Base-by-base conservation (phyloP, 371 early-diverging fungal genomes). In the Haplosporangium sp. region DNA sequence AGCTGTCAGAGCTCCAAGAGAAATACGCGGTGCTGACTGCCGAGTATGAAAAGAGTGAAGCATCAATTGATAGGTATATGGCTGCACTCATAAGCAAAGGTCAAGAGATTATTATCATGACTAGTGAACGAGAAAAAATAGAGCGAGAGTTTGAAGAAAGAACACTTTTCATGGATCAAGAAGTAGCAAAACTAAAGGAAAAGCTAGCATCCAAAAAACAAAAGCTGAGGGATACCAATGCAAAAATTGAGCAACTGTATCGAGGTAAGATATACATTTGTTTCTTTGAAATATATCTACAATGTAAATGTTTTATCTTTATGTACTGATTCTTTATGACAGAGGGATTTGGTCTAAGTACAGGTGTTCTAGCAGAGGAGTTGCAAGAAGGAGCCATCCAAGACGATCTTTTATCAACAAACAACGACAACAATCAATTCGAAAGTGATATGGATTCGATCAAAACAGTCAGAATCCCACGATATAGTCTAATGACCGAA, bases 291-390 rank as follows among this genome's bases (percentile, higher is more conserved):
- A 20, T 27, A 19, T 27, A 27, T 27, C 27, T 27, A 27, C 27
- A 27, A 27, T 27, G 27, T 27, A 27, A 27, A 27, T 0, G 1
- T 27, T 27, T 45, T 34, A n/a, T 5, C 34, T 20, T 3, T 27
- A 10, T 35, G 47, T 20, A 3, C 9, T 42, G 8, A 39, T 57
- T 35, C 13, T 56, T 27, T 40, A 17, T 27, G 40, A 39, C 65
- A 74, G 68, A 73, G 53, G 64, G 67, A 11, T 68, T 73, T 59
- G 74, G 74, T 11, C 20, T 73, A 44, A 38, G 44, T 10, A 37
- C 60, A n/a, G 50, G 45, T 11, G 48, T 37, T 11, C 3, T 45
- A 27, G 44, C 39, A 13, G 65, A 65, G 39, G 34, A 35, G 1
- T 42, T 47, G 19, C 55, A 8, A 2, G 17, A 5, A 10, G 7